Conservation (phyloP, 805 yeast species). For the Myxozyma lipomycoides region DNA sequence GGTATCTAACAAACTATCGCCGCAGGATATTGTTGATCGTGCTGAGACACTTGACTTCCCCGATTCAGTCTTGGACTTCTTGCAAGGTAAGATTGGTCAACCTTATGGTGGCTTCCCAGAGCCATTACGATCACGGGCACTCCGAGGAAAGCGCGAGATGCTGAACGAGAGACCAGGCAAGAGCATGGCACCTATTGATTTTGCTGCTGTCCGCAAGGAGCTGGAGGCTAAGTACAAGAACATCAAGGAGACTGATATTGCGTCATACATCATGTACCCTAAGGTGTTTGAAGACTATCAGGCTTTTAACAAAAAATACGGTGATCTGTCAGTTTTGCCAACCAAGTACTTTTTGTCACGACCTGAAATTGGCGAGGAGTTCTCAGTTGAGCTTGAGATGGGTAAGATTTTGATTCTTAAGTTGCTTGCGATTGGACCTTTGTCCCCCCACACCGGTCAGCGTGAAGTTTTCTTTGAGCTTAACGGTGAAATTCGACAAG, state of each 20-base stretch:
- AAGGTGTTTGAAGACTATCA: conserved; percentile 89
- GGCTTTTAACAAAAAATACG: conserved; percentile 68
- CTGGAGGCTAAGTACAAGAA: conserved; percentile 60
- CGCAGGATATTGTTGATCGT: conserved; percentile 80
- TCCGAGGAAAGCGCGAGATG: conserved; percentile 89
- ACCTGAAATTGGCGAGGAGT: conserved; percentile 82
- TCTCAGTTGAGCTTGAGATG: conserved; percentile 82
- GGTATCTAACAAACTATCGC: conserved; percentile 88
- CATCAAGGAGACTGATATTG: conserved; percentile 75
- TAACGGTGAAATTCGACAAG: conserved; percentile 97
- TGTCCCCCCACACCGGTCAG: conserved; percentile 76
- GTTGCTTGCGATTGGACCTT: conserved; percentile 88
- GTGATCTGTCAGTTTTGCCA: conserved; percentile 92
- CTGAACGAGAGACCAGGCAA: conserved; percentile 89
- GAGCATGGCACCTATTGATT: conserved; percentile 77
- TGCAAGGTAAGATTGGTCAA: conserved; percentile 98
- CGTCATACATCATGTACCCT: conserved; percentile 96
- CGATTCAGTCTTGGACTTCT: conserved; percentile 94
- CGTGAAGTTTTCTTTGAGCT: conserved; percentile 97
- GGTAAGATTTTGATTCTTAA: conserved; percentile 92
- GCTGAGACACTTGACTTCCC: conserved; percentile 97
- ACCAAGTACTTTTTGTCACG: conserved; percentile 87
- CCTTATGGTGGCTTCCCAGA: conserved; percentile 99
- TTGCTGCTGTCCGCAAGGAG: conserved; percentile 66
- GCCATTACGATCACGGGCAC: conserved; percentile 88